Percentiles rank a stretch among this genome's conserved stretches.
phyloP scores from a whole-genome alignment of 345 rosid species.

The Populus nigra region DNA sequence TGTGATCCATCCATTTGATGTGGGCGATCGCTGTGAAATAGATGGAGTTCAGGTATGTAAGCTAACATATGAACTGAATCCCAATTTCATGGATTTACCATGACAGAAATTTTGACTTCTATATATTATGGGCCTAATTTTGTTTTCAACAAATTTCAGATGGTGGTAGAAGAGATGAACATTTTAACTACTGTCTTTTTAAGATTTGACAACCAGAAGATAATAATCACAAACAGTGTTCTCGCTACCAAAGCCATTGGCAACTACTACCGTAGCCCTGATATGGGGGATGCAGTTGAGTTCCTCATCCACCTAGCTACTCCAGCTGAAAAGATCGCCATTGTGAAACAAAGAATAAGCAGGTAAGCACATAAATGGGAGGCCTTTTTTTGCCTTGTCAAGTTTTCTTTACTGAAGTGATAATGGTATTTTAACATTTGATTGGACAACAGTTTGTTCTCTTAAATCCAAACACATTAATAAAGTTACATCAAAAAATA shows the following conservation, averaged over 20 bases:
- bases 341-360: constrained; percentile 48
- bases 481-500: not conserved
- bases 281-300: constrained; percentile 71
- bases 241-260: constrained; percentile 41
- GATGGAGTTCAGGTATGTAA: constrained; percentile 30
- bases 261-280: constrained; percentile 66
- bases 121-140: not conserved
- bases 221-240: constrained; percentile 59
- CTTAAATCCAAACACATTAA: not conserved
- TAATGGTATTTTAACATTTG: not conserved
- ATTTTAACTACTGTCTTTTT: constrained; percentile 65
- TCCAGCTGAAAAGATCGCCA: constrained; percentile 51
- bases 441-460: not conserved
- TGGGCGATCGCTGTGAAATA: constrained; percentile 32
- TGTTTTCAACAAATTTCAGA: constrained; percentile 33
- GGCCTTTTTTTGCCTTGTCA: too few species aligned
- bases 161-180: constrained; percentile 88
- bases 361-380: constrained; percentile 24
- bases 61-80: not conserved
- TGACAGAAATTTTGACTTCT: not conserved
- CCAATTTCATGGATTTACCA: not conserved
- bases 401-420: not conserved
- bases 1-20: constrained; percentile 31
- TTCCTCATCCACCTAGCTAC: constrained; percentile 59
- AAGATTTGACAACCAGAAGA: constrained; percentile 69